A percentile compares a stretch with the other conserved stretches of the same genome.
phyloP scores from a whole-genome alignment of 139 green algal species.

The Tetraselmis chui region DNA sequence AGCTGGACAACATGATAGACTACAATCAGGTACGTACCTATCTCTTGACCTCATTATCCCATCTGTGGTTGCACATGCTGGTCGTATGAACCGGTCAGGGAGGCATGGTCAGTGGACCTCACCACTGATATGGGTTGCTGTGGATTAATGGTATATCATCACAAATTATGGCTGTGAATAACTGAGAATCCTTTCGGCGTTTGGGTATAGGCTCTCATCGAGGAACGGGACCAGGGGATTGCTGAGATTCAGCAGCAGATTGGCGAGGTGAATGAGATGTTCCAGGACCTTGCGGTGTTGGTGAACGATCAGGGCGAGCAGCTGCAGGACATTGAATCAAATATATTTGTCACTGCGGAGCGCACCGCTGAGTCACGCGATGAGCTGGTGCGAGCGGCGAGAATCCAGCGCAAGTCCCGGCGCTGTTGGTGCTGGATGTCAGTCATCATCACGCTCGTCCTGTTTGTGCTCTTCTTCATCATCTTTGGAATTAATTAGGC shows the following conservation, averaged over 20 bases:
- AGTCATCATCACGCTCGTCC: slow-evolving; percentile 28
- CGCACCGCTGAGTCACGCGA: slow-evolving; percentile 31
- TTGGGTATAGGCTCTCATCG: slow-evolving; percentile 66
- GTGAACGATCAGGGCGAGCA: slow-evolving; percentile 75
- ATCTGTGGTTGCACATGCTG: no score
- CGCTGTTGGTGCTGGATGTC: slow-evolving; percentile 42
- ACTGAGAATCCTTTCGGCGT: no score
- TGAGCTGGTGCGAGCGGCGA: slow-evolving; percentile 43
- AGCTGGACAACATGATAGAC: slow-evolving; percentile 52
- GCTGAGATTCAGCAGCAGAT: slow-evolving; percentile 48
- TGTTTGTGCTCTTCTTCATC: slow-evolving; percentile 29
- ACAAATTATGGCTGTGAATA: no score
- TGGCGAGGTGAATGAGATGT: slow-evolving; percentile 48
- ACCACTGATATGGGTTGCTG: no score
- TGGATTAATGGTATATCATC: no score
- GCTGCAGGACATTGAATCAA: slow-evolving; percentile 59
- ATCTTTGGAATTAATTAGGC: no score
- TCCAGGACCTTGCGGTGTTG: slow-evolving; percentile 78
- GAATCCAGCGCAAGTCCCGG: slow-evolving; percentile 37
- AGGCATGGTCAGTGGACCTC: no score
- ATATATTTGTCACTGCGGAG: slow-evolving; percentile 39
- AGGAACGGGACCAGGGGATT: slow-evolving; percentile 77
- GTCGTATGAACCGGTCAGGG: no score
- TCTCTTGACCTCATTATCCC: no score
- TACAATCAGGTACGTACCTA: slow-evolving; percentile 52